phyloP scores from a whole-genome alignment of 139 green algal genomes.

The Picochlorum sp. region DNA sequence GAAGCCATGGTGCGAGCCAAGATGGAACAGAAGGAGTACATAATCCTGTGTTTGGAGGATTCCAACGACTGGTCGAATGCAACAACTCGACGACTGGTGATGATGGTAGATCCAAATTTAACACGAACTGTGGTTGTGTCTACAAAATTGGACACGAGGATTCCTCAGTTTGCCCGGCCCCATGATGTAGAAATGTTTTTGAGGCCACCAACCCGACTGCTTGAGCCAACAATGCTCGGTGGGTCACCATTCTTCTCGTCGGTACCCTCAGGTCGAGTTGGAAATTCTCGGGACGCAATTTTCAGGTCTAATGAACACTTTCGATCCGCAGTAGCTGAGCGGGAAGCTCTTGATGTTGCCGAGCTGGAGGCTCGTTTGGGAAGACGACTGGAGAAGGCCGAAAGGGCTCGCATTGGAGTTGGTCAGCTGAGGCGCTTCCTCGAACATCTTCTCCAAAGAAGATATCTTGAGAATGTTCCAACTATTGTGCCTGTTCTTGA shows the following conservation, averaged over 20 bases:
- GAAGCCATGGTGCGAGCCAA: slow-evolving; percentile 83
- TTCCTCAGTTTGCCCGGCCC: slow-evolving; percentile 79
- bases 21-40: slow-evolving; percentile 86
- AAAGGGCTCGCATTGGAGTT: slow-evolving; percentile 73
- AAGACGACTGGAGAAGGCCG: slow-evolving; percentile 36
- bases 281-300: slow-evolving; percentile 53
- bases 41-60: slow-evolving; percentile 95
- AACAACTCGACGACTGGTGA: slow-evolving; percentile 81
- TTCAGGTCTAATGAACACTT: slow-evolving; percentile 89
- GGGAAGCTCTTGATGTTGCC: slow-evolving; percentile 56
- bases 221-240: slow-evolving; percentile 72
- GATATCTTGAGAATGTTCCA: slow-evolving; percentile 87
- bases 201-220: slow-evolving; percentile 45
- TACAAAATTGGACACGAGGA: slow-evolving; percentile 92
- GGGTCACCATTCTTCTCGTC: slow-evolving; percentile 91
- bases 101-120: slow-evolving; percentile 82
- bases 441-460: slow-evolving; percentile 79
- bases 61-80: slow-evolving; percentile 89
- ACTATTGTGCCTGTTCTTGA: slow-evolving; percentile 86
- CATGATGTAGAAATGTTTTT: slow-evolving; percentile 87
- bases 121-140: slow-evolving; percentile 83
- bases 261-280: slow-evolving; percentile 81
- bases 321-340: slow-evolving; percentile 59
- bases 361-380: slow-evolving; percentile 61
- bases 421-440: slow-evolving; percentile 78